Evolutionary conservation across 306 rosid genomes (phyloP).

Genomic region (Lathyrus sativus): DNA sequence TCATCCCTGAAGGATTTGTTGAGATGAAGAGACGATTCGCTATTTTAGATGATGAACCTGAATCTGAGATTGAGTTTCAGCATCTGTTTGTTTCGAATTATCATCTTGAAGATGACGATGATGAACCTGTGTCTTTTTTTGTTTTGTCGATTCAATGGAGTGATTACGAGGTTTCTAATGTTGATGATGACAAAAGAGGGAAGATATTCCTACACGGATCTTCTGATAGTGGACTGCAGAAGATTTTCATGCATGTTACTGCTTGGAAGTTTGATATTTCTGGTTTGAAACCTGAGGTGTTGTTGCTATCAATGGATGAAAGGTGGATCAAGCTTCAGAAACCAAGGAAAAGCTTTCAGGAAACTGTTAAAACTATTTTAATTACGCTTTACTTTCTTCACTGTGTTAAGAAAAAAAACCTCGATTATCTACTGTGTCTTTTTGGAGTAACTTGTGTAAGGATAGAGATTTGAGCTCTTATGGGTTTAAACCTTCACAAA

Average conservation of each 20-base stretch:
- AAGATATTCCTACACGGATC: too few relatives aligned
- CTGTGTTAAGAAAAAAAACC: slow-evolving; percentile 47
- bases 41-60: slow-evolving; percentile 64
- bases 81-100: slow-evolving; percentile 44
- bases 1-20: background rate
- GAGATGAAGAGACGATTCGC: slow-evolving; percentile 32
- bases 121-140: too few relatives aligned
- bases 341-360: slow-evolving; percentile 70
- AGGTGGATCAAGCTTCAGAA: slow-evolving; percentile 68
- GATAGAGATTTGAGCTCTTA: slow-evolving; percentile 56
- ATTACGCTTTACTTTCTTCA: slow-evolving; percentile 67
- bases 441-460: slow-evolving; percentile 66
- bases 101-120: too few relatives aligned
- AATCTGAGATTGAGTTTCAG: slow-evolving; percentile 39
- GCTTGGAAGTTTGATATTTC: slow-evolving; percentile 79
- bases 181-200: too few relatives aligned
- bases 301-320: slow-evolving; percentile 58
- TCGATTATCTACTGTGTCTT: slow-evolving; percentile 43
- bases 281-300: slow-evolving; percentile 56
- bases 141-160: too few relatives aligned
- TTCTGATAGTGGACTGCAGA: too few relatives aligned
- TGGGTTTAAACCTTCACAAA: too few relatives aligned
- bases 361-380: slow-evolving; percentile 52
- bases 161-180: too few relatives aligned
- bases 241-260: slow-evolving; percentile 52